A percentile compares a stretch with the other conserved stretches of the same genome.
These are phyloP conservation scores for Botrytis elliptica DNA, from an alignment of 2,329 filamentous ascomycete genomes.

Conservation along the genomic window DNA sequence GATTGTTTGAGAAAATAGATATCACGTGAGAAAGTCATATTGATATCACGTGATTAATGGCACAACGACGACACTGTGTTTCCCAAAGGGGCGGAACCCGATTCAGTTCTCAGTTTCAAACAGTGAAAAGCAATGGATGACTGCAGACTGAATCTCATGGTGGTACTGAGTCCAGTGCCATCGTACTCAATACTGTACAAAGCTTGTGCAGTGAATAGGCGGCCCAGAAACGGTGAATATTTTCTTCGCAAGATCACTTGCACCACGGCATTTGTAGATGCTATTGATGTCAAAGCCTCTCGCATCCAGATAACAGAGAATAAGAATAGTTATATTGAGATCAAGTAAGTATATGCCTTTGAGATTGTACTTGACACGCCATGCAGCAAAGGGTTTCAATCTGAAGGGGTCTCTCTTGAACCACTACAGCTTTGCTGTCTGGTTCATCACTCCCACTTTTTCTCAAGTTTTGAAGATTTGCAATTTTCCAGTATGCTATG, in stretches of 20 bases:
- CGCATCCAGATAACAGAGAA: not conserved
- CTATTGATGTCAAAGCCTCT: too few relatives aligned
- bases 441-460: not conserved
- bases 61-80: not conserved
- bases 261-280: not conserved
- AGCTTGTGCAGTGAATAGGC: not conserved
- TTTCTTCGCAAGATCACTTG: not conserved
- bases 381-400: not conserved
- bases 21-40: not conserved
- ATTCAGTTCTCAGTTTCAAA: not conserved
- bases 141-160: fast-evolving
- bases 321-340: not conserved
- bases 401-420: not conserved
- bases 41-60: not conserved
- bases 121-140: not conserved
- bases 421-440: not conserved
- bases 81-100: not conserved
- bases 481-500: not conserved
- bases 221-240: not conserved
- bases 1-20: not conserved
- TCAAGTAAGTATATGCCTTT: not conserved
- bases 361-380: not conserved
- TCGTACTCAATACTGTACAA: not conserved
- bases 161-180: not conserved
- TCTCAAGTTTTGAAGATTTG: too few relatives aligned